Evolutionary conservation across 306 rosid species (phyloP), one percentile per base, ranked within the genome.

Genomic region (Cicer chorassanicum): DNA sequence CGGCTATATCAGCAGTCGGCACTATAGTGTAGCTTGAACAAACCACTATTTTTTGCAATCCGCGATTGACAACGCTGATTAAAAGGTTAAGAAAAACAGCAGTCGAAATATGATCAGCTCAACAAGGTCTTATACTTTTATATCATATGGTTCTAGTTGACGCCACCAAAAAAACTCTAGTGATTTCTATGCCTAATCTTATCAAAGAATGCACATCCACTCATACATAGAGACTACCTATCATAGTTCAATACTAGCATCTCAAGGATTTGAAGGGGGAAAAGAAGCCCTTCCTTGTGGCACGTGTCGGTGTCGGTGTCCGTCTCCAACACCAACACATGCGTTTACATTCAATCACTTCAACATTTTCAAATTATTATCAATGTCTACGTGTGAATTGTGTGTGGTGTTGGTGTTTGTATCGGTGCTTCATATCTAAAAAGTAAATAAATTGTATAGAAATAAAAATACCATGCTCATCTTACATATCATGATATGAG

Each of bases 51-150:
- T 29, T 29, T 29, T 4, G 5, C 36, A 29, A 29, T 29, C 36
- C 36, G 3, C 36, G 5, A 29, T 29, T 4, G 36, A 29, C 36
- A 29, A 29, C 36, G 5, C 36, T 29, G 36, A 29, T 42, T 11
- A 57, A 56, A 59, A 29, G 68, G 55, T 44, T 40, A 70, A 78
- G 36, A 70, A 61, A 49, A 48, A 21, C 59, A 78, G 9, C 56
- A 61, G 39, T 45, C 16, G 19, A 49, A 39, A 73, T 45, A 73
- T 7, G 46, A 65, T 46, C 45, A 55, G 51, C 68, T 65, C 64
- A 65, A 72, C 44, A 72, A 72, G 53, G 70, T 10, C 68, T 4
- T 53, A 45, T 7, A 53, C 4, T 7, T 38, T 21, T 38, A 21
- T 12, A 42, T 8, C 72, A 70, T 13, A 43, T 38, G 53, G 40